Evolutionary conservation across 1,284 basidiomycete species (phyloP).

Genomic region (Heterobasidion irregulare): DNA sequence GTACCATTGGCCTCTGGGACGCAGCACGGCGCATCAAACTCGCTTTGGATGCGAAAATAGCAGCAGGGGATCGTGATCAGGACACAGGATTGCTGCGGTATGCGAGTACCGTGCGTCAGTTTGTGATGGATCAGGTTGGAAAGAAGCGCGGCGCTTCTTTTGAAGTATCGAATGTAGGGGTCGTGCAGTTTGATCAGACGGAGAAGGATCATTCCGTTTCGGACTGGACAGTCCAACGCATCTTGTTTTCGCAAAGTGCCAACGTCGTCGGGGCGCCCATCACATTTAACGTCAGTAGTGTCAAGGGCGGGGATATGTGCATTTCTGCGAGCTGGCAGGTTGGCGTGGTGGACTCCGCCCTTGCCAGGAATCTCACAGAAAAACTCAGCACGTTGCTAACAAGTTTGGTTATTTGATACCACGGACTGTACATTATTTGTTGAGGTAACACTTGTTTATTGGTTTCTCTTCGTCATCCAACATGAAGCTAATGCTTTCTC

Average conservation of each 20-base stretch:
- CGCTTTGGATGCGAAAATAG: constrained; percentile 1
- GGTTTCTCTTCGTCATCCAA: no score
- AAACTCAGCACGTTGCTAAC: neutral
- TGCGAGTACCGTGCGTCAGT: neutral
- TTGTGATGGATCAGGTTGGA: neutral
- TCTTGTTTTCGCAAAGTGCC: constrained; percentile 8
- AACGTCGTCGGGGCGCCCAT: constrained; percentile 1
- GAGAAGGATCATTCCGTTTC: neutral
- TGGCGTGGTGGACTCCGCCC: constrained; percentile 1
- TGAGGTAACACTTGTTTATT: no score
- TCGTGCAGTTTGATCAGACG: neutral
- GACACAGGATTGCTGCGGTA: constrained; percentile 6
- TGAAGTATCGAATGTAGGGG: constrained; percentile 6
- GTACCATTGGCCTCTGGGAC: neutral
- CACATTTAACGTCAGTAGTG: constrained; percentile 3
- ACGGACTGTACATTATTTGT: no score
- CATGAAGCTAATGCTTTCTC: no score
- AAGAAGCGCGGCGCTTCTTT: constrained; percentile 2
- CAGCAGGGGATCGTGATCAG: neutral
- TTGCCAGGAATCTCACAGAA: neutral
- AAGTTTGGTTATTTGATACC: neutral
- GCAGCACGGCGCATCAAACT: constrained; percentile 1
- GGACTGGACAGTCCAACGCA: constrained; percentile 3
- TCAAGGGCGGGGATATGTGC: constrained; percentile 6
- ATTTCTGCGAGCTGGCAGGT: constrained; percentile 4